Evolutionary conservation across 2,329 filamentous ascomycete species (phyloP), one percentile per base, ranked within the genome.

Genomic region (Blastomyces parvus): DNA sequence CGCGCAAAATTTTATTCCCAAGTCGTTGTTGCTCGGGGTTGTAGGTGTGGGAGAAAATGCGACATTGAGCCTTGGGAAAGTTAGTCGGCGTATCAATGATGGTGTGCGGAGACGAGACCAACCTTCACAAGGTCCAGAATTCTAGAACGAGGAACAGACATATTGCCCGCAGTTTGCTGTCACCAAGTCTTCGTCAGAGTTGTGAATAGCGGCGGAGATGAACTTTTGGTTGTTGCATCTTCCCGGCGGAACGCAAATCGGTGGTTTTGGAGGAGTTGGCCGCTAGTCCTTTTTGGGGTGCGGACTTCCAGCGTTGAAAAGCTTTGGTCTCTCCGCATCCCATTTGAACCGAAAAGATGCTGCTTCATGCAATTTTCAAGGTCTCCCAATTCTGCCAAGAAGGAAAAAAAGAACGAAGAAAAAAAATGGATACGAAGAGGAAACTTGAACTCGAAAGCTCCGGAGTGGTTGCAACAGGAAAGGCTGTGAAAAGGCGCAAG

Each of bases 1-100:
- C 89, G 72, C 92, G 90, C 65, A 99, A 82, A 74, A 99, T 82
- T 78, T 94, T 96, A 80, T 94, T 97, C 72, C 94, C 94, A 69
- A 90, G 85, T 66, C 94, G 90, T 66, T 88, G 76, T 69, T 86
- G 81, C 62, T 90, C 83, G 33, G 94, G 94, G 78, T 99, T 99
- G 82, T 87, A 97, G 61, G 88, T 92, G 60, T 89, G 90, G 72
- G 87, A 88, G 82, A 97, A 99, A 79, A 97, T 85, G 75, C 87
- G 86, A 83, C 91, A 96, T 88, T 92, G 91, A 73, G 85, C 84
- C 92, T 97, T 42, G 30, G 38, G 6, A 60, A 40, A 14, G 46
- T 52, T 61, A 52, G 48, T 25, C 8, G 22, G 30, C 2, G 30
- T 46, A 53, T 55, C 59, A 42, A 59, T 14, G 17, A 33, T 11